These are phyloP conservation scores for Hexamita inflata DNA, from an alignment of 208 protist genomes.

Conservation along the genomic window DNA sequence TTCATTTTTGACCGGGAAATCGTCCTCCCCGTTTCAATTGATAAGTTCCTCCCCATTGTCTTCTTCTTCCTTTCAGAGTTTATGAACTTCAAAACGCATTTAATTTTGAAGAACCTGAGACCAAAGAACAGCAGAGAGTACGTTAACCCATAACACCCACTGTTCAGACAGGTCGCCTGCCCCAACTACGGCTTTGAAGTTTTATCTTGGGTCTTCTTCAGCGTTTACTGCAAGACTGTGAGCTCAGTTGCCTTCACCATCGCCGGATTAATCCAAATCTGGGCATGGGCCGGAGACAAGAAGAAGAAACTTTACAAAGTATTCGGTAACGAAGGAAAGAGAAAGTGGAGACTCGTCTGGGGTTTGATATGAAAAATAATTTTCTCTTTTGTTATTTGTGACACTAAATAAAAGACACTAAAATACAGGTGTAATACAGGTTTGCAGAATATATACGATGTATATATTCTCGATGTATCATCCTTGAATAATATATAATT, in stretches of 20 bases:
- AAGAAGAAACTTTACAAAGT: neutral
- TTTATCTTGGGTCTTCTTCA: constrained; percentile 68
- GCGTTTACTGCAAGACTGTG: neutral
- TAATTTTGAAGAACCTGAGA: constrained; percentile 61
- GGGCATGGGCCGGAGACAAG: neutral
- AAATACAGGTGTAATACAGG: too few species aligned
- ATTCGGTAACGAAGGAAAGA: too few species aligned
- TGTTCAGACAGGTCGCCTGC: constrained; percentile 70
- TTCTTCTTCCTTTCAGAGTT: constrained; percentile 58
- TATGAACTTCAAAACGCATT: constrained; percentile 67
- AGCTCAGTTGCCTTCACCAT: neutral
- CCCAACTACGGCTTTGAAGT: constrained; percentile 83
- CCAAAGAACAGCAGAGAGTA: constrained; percentile 53
- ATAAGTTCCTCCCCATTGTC: constrained; percentile 24
- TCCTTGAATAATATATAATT: too few species aligned
- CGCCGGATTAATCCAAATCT: neutral
- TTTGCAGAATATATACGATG: too few species aligned
- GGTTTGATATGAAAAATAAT: too few species aligned
- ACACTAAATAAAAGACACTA: too few species aligned
- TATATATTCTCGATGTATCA: too few species aligned
- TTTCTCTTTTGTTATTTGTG: too few species aligned
- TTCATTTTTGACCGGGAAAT: too few species aligned
- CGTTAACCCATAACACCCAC: constrained; percentile 58
- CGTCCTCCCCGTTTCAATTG: constrained; percentile 12
- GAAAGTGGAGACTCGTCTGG: too few species aligned